Conservation (phyloP, 1,139 yeast genomes). For the Nakaseomyces glabratus region DNA sequence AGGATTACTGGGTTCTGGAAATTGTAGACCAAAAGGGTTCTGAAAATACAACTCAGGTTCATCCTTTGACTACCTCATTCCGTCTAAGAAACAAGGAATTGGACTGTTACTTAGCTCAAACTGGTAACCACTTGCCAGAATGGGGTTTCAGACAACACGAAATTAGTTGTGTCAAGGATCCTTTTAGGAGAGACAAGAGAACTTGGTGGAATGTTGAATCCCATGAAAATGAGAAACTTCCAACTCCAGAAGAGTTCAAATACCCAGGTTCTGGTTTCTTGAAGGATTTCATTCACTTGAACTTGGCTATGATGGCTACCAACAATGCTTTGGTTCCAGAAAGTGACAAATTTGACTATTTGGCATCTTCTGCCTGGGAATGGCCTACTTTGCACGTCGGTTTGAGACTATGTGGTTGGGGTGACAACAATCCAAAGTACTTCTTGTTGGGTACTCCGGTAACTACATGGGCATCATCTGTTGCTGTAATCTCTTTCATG, state of each 20-base stretch:
- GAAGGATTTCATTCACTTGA: constrained; percentile 84
- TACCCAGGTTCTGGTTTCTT: constrained; percentile 78
- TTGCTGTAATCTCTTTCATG: constrained; percentile 58
- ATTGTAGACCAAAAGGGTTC: constrained; percentile 65
- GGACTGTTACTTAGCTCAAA: constrained; percentile 80
- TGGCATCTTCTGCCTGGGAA: constrained; percentile 93
- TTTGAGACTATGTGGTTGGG: constrained; percentile 95
- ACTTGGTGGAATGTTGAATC: constrained; percentile 98
- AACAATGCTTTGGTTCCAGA: constrained; percentile 96
- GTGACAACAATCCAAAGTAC: constrained; percentile 67
- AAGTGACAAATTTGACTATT: constrained; percentile 78
- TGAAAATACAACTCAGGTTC: constrained; percentile 63
- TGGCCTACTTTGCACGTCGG: constrained; percentile 96
- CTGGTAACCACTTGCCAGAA: constrained; percentile 74
- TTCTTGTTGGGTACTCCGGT: constrained; percentile 90
- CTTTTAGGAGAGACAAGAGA: constrained; percentile 78
- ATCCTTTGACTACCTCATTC: constrained; percentile 81
- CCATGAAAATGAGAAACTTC: constrained; percentile 67
- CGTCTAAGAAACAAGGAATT: constrained; percentile 61
- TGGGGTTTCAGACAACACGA: constrained; percentile 99
- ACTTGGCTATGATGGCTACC: constrained; percentile 98
- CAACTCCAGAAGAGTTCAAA: constrained; percentile 56
- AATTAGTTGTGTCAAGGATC: constrained; percentile 72
- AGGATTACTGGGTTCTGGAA: constrained; percentile 93
- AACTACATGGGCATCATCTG: constrained; percentile 83